These are phyloP conservation scores for Teratosphaeria viscida DNA, from an alignment of 2,329 filamentous ascomycete genomes.

Conservation along the genomic window DNA sequence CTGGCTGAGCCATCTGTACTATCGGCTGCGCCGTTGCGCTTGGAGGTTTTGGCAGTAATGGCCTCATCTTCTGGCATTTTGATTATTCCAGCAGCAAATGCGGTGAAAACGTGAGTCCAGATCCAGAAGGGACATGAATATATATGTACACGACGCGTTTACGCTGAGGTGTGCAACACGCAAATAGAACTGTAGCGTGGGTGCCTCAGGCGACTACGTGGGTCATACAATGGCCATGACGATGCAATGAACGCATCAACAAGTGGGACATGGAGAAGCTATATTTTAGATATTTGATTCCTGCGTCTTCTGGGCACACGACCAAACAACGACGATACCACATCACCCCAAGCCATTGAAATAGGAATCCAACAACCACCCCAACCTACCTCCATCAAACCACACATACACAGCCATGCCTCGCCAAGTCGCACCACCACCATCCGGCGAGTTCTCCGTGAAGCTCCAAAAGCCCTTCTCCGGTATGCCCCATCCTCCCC, in stretches of 20 bases:
- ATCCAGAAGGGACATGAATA: too few relatives aligned
- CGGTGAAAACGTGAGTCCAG: too few relatives aligned
- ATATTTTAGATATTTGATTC: not conserved
- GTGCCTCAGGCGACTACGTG: not conserved
- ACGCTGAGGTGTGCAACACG: not conserved
- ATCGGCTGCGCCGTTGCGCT: too few relatives aligned
- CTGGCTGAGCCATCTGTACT: not conserved
- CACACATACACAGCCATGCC: constrained; percentile 16
- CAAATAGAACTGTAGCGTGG: not conserved
- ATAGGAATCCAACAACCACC: not conserved
- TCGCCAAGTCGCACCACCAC: constrained; percentile 26
- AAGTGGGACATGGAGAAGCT: not conserved
- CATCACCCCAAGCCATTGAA: not conserved
- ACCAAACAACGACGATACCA: not conserved
- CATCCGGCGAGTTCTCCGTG: constrained; percentile 27
- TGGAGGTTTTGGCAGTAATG: too few relatives aligned
- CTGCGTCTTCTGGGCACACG: not conserved
- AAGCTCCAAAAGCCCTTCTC: constrained; percentile 25
- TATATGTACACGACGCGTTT: too few relatives aligned
- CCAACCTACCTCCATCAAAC: constrained; percentile 1
- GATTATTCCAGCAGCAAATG: too few relatives aligned
- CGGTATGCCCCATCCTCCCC: constrained; percentile 9
- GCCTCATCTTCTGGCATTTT: too few relatives aligned
- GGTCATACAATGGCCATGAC: not conserved
- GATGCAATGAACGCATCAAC: not conserved